Conservation (phyloP, 257 asterid genomes). For the Jacaranda copaia region DNA sequence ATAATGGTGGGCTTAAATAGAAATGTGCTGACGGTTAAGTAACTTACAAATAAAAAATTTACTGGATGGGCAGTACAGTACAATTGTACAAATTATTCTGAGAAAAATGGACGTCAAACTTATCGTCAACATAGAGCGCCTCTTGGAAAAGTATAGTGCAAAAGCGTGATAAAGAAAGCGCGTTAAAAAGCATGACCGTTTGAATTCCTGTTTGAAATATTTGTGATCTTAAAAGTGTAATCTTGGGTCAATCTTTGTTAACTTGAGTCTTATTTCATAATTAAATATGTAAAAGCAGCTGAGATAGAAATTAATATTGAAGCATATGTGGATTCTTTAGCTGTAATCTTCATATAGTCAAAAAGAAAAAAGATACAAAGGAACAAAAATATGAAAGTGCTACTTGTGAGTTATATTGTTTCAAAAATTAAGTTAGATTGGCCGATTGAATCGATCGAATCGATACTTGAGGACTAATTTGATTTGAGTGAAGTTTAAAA, state of each 20-base stretch:
- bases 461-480: no score
- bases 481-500: no score
- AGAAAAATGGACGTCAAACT: background rate
- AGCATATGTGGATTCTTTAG: background rate
- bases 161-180: constrained; percentile 15
- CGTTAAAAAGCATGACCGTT: background rate
- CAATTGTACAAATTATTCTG: no score
- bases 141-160: background rate
- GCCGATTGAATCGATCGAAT: no score
- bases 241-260: background rate
- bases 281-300: background rate
- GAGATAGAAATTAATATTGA: background rate
- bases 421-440: no score
- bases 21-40: background rate
- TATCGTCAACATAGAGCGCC: background rate
- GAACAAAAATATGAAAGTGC: background rate
- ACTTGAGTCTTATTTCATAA: background rate
- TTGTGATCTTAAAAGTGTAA: constrained; percentile 15
- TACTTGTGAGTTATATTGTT: background rate
- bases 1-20: constrained; percentile 33
- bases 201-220: background rate
- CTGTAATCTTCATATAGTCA: background rate
- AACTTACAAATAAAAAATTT: background rate
- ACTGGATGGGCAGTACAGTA: background rate
- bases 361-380: background rate